These are phyloP conservation scores for Toxicodendron radicans DNA, from an alignment of 345 rosid genomes.

Conservation along the genomic window DNA sequence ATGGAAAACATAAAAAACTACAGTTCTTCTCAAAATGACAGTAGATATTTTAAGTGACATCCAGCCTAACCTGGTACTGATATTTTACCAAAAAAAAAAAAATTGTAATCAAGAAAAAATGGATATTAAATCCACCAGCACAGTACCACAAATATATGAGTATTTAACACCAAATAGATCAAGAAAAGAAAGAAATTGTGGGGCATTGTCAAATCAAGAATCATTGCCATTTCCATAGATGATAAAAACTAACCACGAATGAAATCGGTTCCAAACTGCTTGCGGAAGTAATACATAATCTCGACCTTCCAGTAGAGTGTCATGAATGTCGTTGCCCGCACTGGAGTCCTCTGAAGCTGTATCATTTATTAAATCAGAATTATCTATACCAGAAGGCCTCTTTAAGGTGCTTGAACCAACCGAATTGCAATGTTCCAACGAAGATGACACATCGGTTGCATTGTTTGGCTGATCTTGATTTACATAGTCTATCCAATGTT, in stretches of 20 bases:
- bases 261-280: slow-evolving; percentile 84
- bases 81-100: slow-evolving; percentile 11
- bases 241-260: slow-evolving; percentile 65
- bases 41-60: not conserved
- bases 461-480: slow-evolving; percentile 73
- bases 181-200: too few relatives aligned
- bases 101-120: not conserved
- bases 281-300: slow-evolving; percentile 95
- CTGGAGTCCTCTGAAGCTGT: slow-evolving; percentile 50
- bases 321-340: slow-evolving; percentile 59
- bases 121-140: not conserved
- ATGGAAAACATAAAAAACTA: not conserved
- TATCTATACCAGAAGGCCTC: slow-evolving; percentile 87
- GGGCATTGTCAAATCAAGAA: slow-evolving; percentile 4
- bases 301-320: slow-evolving; percentile 91
- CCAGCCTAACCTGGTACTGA: not conserved
- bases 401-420: slow-evolving; percentile 48
- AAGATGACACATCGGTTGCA: slow-evolving; percentile 55
- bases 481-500: slow-evolving; percentile 91
- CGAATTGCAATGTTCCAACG: slow-evolving; percentile 64
- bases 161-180: too few relatives aligned
- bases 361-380: slow-evolving; percentile 76
- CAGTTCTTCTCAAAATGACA: not conserved
- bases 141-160: too few relatives aligned
- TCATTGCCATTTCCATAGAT: not conserved